Conservation (phyloP, 2,329 filamentous ascomycete species). For the Exserohilum turcica region DNA sequence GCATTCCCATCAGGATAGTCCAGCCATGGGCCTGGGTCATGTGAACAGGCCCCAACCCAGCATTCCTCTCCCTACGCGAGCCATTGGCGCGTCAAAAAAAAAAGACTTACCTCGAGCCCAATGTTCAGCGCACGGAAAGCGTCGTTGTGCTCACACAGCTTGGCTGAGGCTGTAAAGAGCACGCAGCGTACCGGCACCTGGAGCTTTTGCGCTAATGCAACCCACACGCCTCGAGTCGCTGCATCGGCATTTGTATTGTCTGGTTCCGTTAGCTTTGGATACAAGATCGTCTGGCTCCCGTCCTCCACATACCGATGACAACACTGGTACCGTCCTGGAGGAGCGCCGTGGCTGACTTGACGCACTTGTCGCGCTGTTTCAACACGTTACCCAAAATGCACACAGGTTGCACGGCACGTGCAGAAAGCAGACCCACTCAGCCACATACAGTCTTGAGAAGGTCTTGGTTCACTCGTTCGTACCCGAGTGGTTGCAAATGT, state of each 20-base stretch:
- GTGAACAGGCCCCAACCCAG: conserved; percentile 3
- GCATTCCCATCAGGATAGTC: conserved; percentile 14
- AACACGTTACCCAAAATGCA: conserved; percentile 39
- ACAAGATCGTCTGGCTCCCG: conserved; percentile 21
- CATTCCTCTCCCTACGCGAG: conserved; percentile 10
- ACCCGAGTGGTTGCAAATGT: conserved; percentile 76
- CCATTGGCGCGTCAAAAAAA: conserved; percentile 23
- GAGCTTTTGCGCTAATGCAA: conserved; percentile 71
- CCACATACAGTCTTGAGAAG: conserved; percentile 70
- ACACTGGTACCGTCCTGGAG: conserved; percentile 71
- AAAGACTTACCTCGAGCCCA: conserved; percentile 41
- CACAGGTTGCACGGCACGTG: conserved; percentile 35
- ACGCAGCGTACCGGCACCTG: conserved; percentile 81
- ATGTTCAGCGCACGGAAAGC: conserved; percentile 71
- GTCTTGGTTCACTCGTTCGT: conserved; percentile 89
- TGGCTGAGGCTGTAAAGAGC: conserved; percentile 75
- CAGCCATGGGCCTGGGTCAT: conserved; percentile 9
- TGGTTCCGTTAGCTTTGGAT: conserved; percentile 46
- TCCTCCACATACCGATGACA: conserved; percentile 69
- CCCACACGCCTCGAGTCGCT: conserved; percentile 79
- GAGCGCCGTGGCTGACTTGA: conserved; percentile 72
- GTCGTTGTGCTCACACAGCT: conserved; percentile 84
- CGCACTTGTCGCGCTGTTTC: conserved; percentile 63
- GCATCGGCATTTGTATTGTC: conserved; percentile 95
- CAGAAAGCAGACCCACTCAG: conserved; percentile 8